A percentile compares a stretch with the other conserved stretches of the same genome.
Evolutionary conservation across 2,329 filamentous ascomycete species (phyloP).

Genomic region (Scytalidium lignicola): DNA sequence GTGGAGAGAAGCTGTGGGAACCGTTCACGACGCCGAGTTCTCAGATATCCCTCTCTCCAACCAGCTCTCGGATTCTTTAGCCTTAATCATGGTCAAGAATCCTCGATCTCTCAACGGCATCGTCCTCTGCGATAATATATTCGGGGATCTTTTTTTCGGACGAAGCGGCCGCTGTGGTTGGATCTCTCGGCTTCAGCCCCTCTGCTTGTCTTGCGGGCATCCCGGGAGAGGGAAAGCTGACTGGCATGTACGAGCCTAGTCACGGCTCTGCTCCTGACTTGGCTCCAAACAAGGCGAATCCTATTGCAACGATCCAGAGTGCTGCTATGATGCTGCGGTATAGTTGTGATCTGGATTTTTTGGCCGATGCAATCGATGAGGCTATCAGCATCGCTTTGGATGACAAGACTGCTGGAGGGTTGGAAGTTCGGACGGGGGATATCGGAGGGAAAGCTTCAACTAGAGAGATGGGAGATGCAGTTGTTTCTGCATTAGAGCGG

Average conservation of each 20-base stretch:
- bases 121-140: slow-evolving; percentile 21
- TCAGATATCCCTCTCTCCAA: slow-evolving; percentile 15
- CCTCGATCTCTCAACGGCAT: slow-evolving; percentile 19
- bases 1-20: slow-evolving; percentile 16
- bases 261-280: slow-evolving; percentile 91
- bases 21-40: slow-evolving; percentile 15
- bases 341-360: slow-evolving; percentile 69
- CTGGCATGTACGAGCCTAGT: slow-evolving; percentile 93
- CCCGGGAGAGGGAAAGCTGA: slow-evolving; percentile 66
- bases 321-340: slow-evolving; percentile 94
- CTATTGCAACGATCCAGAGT: slow-evolving; percentile 83
- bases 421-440: slow-evolving; percentile 69
- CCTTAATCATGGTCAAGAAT: slow-evolving; percentile 15
- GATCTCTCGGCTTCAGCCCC: slow-evolving; percentile 1
- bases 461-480: not conserved
- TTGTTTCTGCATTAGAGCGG: not conserved
- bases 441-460: slow-evolving; percentile 58
- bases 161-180: slow-evolving; percentile 15
- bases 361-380: slow-evolving; percentile 71
- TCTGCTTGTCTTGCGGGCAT: slow-evolving; percentile 4
- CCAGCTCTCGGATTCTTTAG: slow-evolving; percentile 17
- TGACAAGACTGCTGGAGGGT: slow-evolving; percentile 24
- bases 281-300: slow-evolving; percentile 84
- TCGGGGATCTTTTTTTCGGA: slow-evolving; percentile 24
- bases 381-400: slow-evolving; percentile 77